A percentile compares a stretch with the other conserved stretches of the same genome.
These are phyloP conservation scores for Xanthoconium stramineum DNA, from an alignment of 768 basidiomycete species.

Conservation along the genomic window DNA sequence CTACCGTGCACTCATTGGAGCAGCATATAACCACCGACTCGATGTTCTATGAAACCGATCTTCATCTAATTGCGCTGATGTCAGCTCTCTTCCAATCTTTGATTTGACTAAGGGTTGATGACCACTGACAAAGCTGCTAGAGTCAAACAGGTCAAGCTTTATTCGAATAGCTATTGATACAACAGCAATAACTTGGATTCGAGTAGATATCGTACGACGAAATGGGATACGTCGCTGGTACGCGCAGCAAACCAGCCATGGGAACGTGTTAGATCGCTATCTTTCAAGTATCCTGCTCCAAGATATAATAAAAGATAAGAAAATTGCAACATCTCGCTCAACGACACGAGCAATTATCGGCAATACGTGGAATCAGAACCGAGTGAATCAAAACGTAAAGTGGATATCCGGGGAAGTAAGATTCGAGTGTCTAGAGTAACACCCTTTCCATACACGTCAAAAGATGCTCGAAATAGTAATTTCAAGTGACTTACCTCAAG, in stretches of 20 bases:
- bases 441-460: neutral
- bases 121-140: too few relatives aligned
- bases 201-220: neutral
- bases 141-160: neutral
- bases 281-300: neutral
- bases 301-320: neutral
- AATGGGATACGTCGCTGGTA: conserved; percentile 9
- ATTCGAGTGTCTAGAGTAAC: neutral
- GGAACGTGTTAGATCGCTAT: neutral
- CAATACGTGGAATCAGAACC: conserved; percentile 4
- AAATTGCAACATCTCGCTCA: conserved; percentile 8
- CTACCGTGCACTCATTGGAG: too few relatives aligned
- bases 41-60: too few relatives aligned
- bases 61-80: too few relatives aligned
- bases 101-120: too few relatives aligned
- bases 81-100: too few relatives aligned
- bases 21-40: too few relatives aligned
- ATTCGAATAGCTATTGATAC: conserved; percentile 8
- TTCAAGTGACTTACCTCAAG: conserved; percentile 4
- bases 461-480: neutral
- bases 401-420: neutral
- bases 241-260: conserved; percentile 16
- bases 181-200: conserved; percentile 8
- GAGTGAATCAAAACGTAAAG: neutral
- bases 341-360: conserved; percentile 13